These are phyloP conservation scores for Margaritispora aquatica DNA, from an alignment of 495 filamentous ascomycete species.

Conservation along the genomic window DNA sequence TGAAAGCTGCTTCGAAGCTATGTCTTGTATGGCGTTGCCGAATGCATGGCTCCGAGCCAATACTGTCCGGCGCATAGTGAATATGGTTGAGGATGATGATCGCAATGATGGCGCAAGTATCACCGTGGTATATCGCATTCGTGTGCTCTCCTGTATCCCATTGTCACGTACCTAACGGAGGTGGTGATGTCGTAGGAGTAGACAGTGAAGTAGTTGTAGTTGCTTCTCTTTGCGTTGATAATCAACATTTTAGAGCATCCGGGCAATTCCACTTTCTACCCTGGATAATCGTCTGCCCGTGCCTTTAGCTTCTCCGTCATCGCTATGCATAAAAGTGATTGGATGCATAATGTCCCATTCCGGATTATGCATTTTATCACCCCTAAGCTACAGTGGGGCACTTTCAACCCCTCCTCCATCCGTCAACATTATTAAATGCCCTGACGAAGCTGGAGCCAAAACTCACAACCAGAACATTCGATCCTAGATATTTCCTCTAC, in stretches of 20 bases:
- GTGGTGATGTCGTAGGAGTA: neutral
- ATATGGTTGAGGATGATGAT: neutral
- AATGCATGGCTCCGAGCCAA: constrained; percentile 16
- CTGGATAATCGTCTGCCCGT: too few relatives aligned
- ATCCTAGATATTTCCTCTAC: neutral
- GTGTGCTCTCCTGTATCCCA: constrained; percentile 9
- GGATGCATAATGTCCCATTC: constrained; percentile 5
- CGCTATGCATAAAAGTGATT: constrained; percentile 3
- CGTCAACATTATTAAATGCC: neutral
- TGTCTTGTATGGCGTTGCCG: constrained; percentile 4
- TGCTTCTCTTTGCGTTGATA: too few relatives aligned
- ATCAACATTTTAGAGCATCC: constrained; percentile 2
- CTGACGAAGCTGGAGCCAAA: too few relatives aligned
- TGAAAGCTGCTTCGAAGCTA: constrained; percentile 12
- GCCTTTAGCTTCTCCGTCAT: constrained; percentile 15
- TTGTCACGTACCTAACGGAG: constrained; percentile 10
- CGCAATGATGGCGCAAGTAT: constrained; percentile 16
- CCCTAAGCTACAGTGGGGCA: constrained; percentile 10
- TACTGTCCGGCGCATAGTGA: constrained; percentile 18
- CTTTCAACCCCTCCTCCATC: constrained; percentile 2
- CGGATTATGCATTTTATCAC: neutral
- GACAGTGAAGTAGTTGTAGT: too few relatives aligned
- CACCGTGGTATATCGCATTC: constrained; percentile 11
- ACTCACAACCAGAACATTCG: constrained; percentile 24
- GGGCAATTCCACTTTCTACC: too few relatives aligned